A percentile compares a stretch with the other conserved stretches of the same genome.
Evolutionary conservation across 106 monocot species (phyloP).

Genomic region (Dactylorhiza incarnata): DNA sequence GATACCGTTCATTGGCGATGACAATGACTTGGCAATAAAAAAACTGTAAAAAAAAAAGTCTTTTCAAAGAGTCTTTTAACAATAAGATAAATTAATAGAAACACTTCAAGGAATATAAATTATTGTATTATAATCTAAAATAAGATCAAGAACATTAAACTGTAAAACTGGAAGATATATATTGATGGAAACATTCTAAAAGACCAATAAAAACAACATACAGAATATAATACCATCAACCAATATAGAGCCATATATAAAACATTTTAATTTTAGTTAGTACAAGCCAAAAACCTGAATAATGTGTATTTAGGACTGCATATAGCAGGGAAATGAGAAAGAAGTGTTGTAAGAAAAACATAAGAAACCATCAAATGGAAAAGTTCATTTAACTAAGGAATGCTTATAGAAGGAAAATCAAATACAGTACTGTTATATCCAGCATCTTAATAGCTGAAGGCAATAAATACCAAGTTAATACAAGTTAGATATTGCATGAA

Average conservation of each 20-base stretch:
- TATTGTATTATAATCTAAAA: background rate
- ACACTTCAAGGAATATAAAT: background rate
- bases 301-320: background rate
- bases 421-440: background rate
- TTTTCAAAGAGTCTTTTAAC: too few relatives aligned
- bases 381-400: background rate
- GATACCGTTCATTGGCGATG: too few relatives aligned
- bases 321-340: conserved; percentile 62
- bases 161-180: background rate
- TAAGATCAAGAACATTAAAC: background rate
- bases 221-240: background rate
- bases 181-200: background rate
- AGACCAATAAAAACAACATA: background rate
- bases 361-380: conserved; percentile 73
- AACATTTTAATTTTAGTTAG: background rate
- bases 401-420: background rate
- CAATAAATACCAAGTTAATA: background rate
- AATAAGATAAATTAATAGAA: background rate
- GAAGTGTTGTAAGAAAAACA: conserved; percentile 75
- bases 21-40: too few relatives aligned
- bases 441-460: background rate
- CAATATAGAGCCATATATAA: background rate
- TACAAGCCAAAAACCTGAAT: background rate
- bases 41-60: too few relatives aligned
- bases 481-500: background rate